These are phyloP conservation scores for Parachaetomium inaequale DNA, from an alignment of 495 filamentous ascomycete genomes.

Conservation along the genomic window DNA sequence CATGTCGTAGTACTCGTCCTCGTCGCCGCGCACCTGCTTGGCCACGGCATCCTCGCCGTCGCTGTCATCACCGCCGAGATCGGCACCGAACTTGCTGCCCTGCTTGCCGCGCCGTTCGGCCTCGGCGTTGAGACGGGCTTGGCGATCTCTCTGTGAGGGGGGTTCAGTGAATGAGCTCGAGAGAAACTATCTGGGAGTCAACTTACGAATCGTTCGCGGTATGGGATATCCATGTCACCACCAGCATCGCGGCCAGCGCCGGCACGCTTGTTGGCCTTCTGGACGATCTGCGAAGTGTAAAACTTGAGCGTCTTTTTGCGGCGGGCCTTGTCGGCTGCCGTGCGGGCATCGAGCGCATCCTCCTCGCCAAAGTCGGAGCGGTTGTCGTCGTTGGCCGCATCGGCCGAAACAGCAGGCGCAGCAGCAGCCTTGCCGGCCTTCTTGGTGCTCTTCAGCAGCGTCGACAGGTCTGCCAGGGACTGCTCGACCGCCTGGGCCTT, in stretches of 20 bases:
- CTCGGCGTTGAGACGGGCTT: constrained; percentile 77
- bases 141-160: constrained; percentile 58
- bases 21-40: constrained; percentile 48
- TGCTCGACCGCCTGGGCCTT: constrained; percentile 46
- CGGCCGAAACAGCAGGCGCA: constrained; percentile 32
- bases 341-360: constrained; percentile 43
- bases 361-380: constrained; percentile 67
- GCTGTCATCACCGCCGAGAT: constrained; percentile 56
- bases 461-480: constrained; percentile 46
- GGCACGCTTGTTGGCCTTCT: constrained; percentile 82
- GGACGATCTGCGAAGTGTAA: constrained; percentile 93
- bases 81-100: constrained; percentile 54
- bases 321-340: constrained; percentile 73
- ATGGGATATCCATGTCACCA: constrained; percentile 87
- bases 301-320: constrained; percentile 88
- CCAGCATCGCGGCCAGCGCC: constrained; percentile 78
- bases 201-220: constrained; percentile 69
- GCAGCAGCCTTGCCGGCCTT: constrained; percentile 33
- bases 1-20: constrained; percentile 86
- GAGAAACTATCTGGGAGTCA: no score
- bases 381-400: constrained; percentile 39
- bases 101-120: constrained; percentile 79
- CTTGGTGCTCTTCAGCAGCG: constrained; percentile 43
- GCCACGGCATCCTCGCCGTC: constrained; percentile 54
- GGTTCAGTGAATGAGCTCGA: constrained; percentile 9